phyloP scores from a whole-genome alignment of 2,329 filamentous ascomycete genomes.

The Ophiostoma triangulosporum region DNA sequence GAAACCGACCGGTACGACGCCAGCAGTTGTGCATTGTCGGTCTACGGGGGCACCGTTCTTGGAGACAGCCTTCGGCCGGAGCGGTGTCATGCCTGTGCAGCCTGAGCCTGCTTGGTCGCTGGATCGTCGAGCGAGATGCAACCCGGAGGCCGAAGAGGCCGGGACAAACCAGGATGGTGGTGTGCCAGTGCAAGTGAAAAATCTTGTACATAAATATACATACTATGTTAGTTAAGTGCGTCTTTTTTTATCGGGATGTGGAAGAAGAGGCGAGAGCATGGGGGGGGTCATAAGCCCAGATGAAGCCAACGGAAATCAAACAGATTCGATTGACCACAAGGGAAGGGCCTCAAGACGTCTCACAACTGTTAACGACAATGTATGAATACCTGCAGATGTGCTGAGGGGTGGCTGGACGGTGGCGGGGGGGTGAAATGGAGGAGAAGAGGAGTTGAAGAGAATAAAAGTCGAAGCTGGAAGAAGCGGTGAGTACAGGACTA shows the following conservation, averaged over 20 bases:
- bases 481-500: constrained; percentile 13
- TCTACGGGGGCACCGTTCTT: neutral
- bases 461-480: constrained; percentile 6
- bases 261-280: no score
- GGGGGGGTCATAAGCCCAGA: no score
- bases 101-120: no score
- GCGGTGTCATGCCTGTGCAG: no score
- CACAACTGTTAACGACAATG: neutral
- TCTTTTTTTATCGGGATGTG: no score
- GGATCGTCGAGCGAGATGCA: no score
- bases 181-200: no score
- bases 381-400: neutral
- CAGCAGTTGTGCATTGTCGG: neutral
- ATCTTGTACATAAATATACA: no score
- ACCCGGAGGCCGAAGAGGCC: neutral
- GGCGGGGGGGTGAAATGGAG: constrained; percentile 6
- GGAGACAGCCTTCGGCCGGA: neutral
- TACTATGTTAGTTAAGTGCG: no score
- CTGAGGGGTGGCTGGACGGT: constrained; percentile 4
- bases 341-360: no score
- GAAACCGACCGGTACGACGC: neutral
- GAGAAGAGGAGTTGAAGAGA: neutral
- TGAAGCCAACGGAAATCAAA: no score
- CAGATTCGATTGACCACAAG: no score
- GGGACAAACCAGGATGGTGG: neutral